Conservation (phyloP, 768 basidiomycete species). For the Kwoniella bestiolae region DNA sequence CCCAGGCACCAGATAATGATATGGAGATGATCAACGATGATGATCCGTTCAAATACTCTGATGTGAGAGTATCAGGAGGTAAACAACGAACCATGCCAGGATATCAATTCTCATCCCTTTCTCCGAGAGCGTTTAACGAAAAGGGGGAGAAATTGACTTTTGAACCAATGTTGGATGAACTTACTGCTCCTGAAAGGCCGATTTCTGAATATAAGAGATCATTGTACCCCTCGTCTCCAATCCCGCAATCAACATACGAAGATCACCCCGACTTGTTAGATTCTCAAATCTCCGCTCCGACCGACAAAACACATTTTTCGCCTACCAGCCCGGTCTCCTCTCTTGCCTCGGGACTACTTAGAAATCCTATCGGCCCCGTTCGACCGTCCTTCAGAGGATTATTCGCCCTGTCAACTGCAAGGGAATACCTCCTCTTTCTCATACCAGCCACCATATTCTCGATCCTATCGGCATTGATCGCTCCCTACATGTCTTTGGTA, state of each 20-base stretch:
- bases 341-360: background rate
- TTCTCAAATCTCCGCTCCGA: background rate
- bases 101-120: constrained; percentile 34
- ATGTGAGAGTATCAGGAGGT: constrained; percentile 12
- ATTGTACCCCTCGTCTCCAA: constrained; percentile 33
- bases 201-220: constrained; percentile 41
- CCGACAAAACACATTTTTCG: background rate
- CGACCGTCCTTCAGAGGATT: constrained; percentile 67
- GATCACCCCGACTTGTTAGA: constrained; percentile 35
- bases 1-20: constrained; percentile 9
- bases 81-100: constrained; percentile 38
- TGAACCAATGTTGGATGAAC: constrained; percentile 29
- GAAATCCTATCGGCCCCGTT: constrained; percentile 18
- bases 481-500: constrained; percentile 83
- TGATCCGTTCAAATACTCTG: constrained; percentile 29
- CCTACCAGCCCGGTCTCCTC: background rate
- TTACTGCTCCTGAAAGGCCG: constrained; percentile 2
- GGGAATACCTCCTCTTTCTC: constrained; percentile 66
- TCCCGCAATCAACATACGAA: constrained; percentile 34
- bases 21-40: constrained; percentile 23
- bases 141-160: constrained; percentile 30
- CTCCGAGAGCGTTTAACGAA: constrained; percentile 22
- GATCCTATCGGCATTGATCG: constrained; percentile 69
- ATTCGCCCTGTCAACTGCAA: constrained; percentile 68
- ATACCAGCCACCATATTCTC: constrained; percentile 70